Percentiles rank a stretch among this genome's conserved stretches.
Evolutionary conservation across 805 yeast genomes (phyloP).

Genomic region (Barnettozyma sp.): DNA sequence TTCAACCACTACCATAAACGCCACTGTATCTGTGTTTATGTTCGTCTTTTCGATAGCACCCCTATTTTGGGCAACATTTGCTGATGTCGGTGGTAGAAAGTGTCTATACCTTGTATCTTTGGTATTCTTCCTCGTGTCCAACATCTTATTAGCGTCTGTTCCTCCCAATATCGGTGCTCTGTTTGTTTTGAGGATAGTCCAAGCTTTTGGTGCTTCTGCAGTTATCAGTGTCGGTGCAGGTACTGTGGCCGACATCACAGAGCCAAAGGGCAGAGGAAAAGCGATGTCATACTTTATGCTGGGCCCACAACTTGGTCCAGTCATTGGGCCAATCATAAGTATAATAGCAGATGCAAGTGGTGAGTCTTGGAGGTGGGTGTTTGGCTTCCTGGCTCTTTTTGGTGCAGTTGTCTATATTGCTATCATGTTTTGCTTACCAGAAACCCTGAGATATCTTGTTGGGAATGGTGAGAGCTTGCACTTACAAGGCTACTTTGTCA

Average conservation of each 20-base stretch:
- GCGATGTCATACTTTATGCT: slow-evolving; percentile 82
- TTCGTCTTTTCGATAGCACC: slow-evolving; percentile 50
- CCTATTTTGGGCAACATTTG: slow-evolving; percentile 46
- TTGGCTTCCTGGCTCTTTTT: slow-evolving; percentile 67
- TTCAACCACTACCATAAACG: slow-evolving; percentile 40
- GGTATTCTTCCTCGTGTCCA: slow-evolving; percentile 48
- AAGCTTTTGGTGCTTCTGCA: slow-evolving; percentile 79
- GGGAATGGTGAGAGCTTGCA: slow-evolving; percentile 38
- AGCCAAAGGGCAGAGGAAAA: slow-evolving; percentile 61
- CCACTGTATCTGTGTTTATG: slow-evolving; percentile 54
- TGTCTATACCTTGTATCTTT: slow-evolving; percentile 56
- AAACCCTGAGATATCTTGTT: slow-evolving; percentile 63
- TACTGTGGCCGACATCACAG: slow-evolving; percentile 70
- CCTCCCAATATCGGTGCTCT: slow-evolving; percentile 65
- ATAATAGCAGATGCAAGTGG: slow-evolving; percentile 62
- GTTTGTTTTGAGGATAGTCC: slow-evolving; percentile 58
- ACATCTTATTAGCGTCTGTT: slow-evolving; percentile 55
- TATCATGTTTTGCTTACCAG: slow-evolving; percentile 62
- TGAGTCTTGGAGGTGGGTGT: slow-evolving; percentile 76
- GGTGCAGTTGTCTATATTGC: slow-evolving; percentile 47
- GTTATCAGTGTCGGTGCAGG: slow-evolving; percentile 93
- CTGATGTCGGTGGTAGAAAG: slow-evolving; percentile 57
- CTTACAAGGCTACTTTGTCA: slow-evolving; percentile 22
- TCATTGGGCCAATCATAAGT: slow-evolving; percentile 79
- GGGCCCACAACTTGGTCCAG: slow-evolving; percentile 85